Percentiles rank a stretch among this genome's conserved stretches.
phyloP scores from a whole-genome alignment of 208 protist species.

The Wallacemonas rigidus region DNA sequence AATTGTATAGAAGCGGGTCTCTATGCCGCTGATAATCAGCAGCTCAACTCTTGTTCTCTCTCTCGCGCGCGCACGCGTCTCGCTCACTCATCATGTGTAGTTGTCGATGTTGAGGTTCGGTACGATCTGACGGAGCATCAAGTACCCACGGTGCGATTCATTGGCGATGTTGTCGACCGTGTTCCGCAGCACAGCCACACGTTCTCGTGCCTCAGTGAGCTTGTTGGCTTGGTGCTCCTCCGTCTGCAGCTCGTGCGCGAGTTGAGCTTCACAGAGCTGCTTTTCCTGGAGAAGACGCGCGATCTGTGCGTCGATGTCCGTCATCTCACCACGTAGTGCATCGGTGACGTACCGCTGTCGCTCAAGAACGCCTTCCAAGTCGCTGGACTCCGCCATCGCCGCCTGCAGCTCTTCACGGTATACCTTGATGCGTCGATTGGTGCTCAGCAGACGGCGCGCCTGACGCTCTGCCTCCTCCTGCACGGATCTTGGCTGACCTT shows the following conservation, averaged over 20 bases:
- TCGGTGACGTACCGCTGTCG: slow-evolving; percentile 43
- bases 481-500: slow-evolving; percentile 12
- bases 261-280: slow-evolving; percentile 66
- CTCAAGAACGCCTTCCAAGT: slow-evolving; percentile 56
- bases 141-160: slow-evolving; percentile 49
- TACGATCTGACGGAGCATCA: slow-evolving; percentile 73
- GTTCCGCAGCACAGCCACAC: slow-evolving; percentile 51
- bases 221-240: slow-evolving; percentile 32
- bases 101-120: slow-evolving; percentile 83
- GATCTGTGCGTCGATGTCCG: slow-evolving; percentile 66
- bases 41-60: too few species aligned
- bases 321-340: slow-evolving; percentile 51
- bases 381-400: slow-evolving; percentile 62
- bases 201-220: slow-evolving; percentile 60
- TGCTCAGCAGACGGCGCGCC: slow-evolving; percentile 79
- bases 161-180: slow-evolving; percentile 71
- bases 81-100: slow-evolving; percentile 32
- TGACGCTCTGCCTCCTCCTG: slow-evolving; percentile 70
- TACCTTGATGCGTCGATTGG: slow-evolving; percentile 67
- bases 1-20: neutral
- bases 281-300: slow-evolving; percentile 59
- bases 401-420: slow-evolving; percentile 80
- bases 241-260: slow-evolving; percentile 34
- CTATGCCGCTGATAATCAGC: neutral
- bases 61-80: too few species aligned